Evolutionary conservation across 1,284 basidiomycete species (phyloP), one percentile per base, ranked within the genome.

Genomic region (Moniliella sp.): DNA sequence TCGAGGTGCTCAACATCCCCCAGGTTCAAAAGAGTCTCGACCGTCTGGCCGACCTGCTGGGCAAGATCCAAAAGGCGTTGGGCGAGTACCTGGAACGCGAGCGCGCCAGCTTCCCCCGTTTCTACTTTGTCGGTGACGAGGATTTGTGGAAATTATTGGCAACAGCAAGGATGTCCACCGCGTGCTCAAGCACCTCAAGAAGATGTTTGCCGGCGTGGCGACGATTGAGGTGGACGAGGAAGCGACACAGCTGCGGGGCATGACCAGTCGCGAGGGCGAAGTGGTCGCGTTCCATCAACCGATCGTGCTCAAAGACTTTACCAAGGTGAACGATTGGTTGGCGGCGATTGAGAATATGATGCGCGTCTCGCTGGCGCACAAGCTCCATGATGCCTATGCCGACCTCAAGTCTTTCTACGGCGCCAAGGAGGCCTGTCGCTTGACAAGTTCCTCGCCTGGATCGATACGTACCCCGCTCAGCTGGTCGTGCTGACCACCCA

Each of bases 61-160:
- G 80, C 67, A 97, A 97, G 68, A 94, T 99, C 31, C 91, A 99
- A 61, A 97, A 97, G 62, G 93, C 93, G 1, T 72, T 99, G 3
- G 91, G 93, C 61, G 91, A 97, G 67, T 99, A 97, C 55, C 71
- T 99, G 15, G 91, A 99, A 57, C 75, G 88, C 39, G 91, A 99
- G 61, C 84, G 15, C 80, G 83, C 0, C 21, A 50, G 46, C 37
- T 99, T 97, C 72, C 93, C 91, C 42, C 79, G 93, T 11, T 99
- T 97, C 69, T 99, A 97, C 66, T 99, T 99, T 61, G 86, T 99
- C 35, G 91, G 91, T 53, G 91, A 99, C 64, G 93, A 97, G 59
- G 91, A 99, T 60, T 64, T 99, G 43, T 99, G 40, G 91, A 97
- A 62, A 97, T 99, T 53, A 93, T 99, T 42, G 91, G 91, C 44